Base-by-base conservation (phyloP, 768 basidiomycete genomes). In the Tremella yokohamensis region DNA sequence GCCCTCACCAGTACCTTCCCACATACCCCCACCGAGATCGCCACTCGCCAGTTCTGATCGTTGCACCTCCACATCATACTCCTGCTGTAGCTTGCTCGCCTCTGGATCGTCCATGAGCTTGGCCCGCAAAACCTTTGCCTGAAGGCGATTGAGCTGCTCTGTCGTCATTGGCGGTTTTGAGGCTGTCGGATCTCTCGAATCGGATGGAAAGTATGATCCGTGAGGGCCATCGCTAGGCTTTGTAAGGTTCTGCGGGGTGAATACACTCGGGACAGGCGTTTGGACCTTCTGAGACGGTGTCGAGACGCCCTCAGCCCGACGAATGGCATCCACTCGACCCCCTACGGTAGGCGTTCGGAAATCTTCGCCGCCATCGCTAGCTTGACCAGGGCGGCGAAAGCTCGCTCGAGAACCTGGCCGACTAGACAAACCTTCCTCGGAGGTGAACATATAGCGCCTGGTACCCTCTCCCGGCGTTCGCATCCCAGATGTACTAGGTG, bases 41-140 rank as follows among this genome's bases (percentile, higher is more conserved):
- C 55, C 63, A 7, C 52, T 61, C 13, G 58, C 65, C 80, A 80
- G 60, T 76, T 84, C 48, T 74, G 80, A 51, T 81, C 72, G 54
- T 11, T 61, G 54, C 25, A 63, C 40, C 70, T 89, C 88, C 16
- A 74, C 79, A 54, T 97, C 90, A 64, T 97, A 99, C 77, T 94
- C 86, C 54, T 81, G 80, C 78, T 99, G 90, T 40, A 99, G 79
- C 44, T 81, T 79, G 19, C 82, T 83, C 8, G 91, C 89, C 67
- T 90, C 83, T 1, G 87, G 81, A n/a, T 84, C 81, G 29, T 83
- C 85, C 82, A 88, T 87, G 29, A 99, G 81, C 73, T 88, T 93
- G 3, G 96, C 93, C 37, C 90, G 85, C 8, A 99, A 79, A 1
- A 96, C 92, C 65, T 87, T 87, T 2, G 94, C 94, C 76, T 99